phyloP scores from a whole-genome alignment of 1,284 basidiomycete species.

The Mycena sp. region DNA sequence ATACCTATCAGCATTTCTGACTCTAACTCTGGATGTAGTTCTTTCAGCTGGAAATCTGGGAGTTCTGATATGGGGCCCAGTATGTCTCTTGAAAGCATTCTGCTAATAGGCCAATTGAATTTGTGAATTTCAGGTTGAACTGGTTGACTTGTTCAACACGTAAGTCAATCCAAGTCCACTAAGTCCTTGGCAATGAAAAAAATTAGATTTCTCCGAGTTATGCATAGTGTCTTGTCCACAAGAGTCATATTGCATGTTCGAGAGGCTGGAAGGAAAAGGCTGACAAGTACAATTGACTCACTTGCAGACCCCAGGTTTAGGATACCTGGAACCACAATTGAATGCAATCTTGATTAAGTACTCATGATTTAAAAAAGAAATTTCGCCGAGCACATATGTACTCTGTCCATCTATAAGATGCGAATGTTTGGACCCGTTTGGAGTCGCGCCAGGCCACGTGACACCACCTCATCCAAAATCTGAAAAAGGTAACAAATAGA shows the following conservation, averaged over 20 bases:
- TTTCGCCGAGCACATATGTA: too few species aligned
- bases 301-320: background rate
- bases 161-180: background rate
- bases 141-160: slow-evolving; percentile 17
- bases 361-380: too few species aligned
- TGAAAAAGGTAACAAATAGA: too few species aligned
- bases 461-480: too few species aligned
- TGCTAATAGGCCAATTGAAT: background rate
- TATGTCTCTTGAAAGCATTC: background rate
- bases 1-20: background rate
- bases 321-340: slow-evolving; percentile 4
- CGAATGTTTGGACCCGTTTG: too few species aligned
- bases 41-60: slow-evolving; percentile 5
- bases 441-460: too few species aligned
- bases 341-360: background rate
- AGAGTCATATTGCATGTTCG: slow-evolving; percentile 6
- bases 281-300: background rate
- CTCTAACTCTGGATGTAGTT: background rate
- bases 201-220: slow-evolving; percentile 10
- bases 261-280: background rate
- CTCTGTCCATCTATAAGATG: too few species aligned
- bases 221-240: slow-evolving; percentile 14
- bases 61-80: slow-evolving; percentile 12
- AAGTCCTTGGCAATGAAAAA: too few species aligned
- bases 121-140: background rate